A percentile compares a stretch with the other conserved stretches of the same genome.
phyloP scores from a whole-genome alignment of 345 rosid species.

The Camelina laxa region DNA sequence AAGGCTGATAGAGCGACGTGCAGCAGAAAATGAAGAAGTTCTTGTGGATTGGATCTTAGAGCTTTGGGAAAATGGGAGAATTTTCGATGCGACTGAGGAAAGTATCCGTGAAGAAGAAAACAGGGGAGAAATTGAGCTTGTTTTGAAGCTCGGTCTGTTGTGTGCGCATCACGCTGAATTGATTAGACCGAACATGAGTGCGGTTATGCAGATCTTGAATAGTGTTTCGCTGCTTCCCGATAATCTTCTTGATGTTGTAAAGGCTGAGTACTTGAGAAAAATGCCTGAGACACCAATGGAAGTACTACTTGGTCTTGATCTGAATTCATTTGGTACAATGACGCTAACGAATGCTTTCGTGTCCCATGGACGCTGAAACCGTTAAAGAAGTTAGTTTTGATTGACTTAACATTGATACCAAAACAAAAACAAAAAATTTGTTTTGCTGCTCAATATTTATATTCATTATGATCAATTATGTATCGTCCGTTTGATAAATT shows the following conservation, averaged over 20 bases:
- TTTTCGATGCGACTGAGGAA: constrained; percentile 40
- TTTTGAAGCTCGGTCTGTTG: constrained; percentile 46
- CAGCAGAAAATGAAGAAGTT: constrained; percentile 1
- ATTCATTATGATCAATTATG: no score
- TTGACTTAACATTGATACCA: no score
- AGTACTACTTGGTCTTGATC: background rate
- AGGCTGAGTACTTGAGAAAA: constrained; percentile 7
- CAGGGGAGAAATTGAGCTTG: constrained; percentile 34
- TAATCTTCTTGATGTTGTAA: constrained; percentile 17
- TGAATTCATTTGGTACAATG: background rate
- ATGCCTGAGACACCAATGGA: constrained; percentile 3
- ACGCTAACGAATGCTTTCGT: background rate
- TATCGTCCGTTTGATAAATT: no score
- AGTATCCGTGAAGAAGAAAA: constrained; percentile 19
- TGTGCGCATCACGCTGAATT: constrained; percentile 37
- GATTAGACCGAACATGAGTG: constrained; percentile 41
- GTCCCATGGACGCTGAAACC: constrained; percentile 29
- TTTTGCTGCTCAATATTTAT: no score
- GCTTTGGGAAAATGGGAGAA: constrained; percentile 44
- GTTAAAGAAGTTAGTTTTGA: no score
- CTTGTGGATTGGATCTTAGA: constrained; percentile 46
- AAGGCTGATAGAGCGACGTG: constrained; percentile 38
- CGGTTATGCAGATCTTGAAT: constrained; percentile 27
- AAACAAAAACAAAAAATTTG: no score
- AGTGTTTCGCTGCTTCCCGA: constrained; percentile 20